phyloP scores from a whole-genome alignment of 192 early-diverging fungal species.

The Chytriomyces sp. region DNA sequence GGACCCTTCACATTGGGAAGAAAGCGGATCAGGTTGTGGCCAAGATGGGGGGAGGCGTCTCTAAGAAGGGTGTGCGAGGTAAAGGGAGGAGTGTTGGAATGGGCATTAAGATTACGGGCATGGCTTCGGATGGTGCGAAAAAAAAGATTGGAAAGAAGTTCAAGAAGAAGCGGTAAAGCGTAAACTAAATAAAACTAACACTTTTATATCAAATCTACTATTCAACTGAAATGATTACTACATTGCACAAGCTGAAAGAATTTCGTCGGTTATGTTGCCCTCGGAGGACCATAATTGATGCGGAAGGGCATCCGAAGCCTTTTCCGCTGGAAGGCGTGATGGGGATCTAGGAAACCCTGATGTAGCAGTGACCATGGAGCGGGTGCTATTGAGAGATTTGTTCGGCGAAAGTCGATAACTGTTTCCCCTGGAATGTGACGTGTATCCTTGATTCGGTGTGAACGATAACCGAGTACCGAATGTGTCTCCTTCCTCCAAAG shows the following conservation, averaged over 20 bases:
- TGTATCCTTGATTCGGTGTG: background rate
- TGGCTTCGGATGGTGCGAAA: background rate
- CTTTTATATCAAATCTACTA: no score
- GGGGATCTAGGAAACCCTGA: background rate
- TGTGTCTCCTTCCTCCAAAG: background rate
- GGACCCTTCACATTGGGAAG: slow-evolving; percentile 20
- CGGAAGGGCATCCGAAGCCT: background rate
- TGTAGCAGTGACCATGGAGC: background rate
- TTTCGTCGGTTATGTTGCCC: no score
- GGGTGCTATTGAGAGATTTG: background rate
- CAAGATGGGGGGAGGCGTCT: slow-evolving; percentile 8
- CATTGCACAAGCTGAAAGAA: no score
- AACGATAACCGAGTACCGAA: no score
- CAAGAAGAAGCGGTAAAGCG: slow-evolving; percentile 7
- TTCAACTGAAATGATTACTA: no score
- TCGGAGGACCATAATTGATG: no score
- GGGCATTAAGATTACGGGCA: slow-evolving; percentile 20
- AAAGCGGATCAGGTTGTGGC: background rate
- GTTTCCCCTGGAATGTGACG: background rate
- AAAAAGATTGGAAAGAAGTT: slow-evolving; percentile 12
- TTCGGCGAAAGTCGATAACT: background rate
- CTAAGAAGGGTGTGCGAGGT: background rate
- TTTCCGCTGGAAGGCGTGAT: background rate
- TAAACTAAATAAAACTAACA: no score
- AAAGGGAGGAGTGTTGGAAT: slow-evolving; percentile 3